These are phyloP conservation scores for Yamagishiella unicocca DNA, from an alignment of 139 green algal genomes.

Conservation along the genomic window DNA sequence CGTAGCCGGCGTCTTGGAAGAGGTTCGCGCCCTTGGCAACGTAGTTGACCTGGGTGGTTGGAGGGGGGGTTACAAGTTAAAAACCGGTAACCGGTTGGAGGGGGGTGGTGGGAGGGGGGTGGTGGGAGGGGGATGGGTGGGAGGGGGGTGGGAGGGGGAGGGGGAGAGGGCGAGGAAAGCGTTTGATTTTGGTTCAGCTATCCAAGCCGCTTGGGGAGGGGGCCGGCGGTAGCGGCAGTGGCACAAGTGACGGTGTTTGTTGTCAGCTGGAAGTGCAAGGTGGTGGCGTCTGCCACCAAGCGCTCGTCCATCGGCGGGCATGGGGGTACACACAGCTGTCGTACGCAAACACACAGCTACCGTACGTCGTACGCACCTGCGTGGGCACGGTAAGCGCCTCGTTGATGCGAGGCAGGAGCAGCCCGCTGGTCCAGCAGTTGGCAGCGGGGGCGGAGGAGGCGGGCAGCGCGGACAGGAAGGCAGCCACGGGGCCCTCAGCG, in stretches of 20 bases:
- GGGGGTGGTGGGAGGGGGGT: background rate
- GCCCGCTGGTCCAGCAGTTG: slow-evolving; percentile 46
- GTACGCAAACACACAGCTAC: background rate
- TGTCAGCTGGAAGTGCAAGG: too few relatives aligned
- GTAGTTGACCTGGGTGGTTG: slow-evolving; percentile 99
- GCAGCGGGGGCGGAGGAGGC: background rate
- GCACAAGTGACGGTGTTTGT: too few relatives aligned
- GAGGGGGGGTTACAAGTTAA: too few relatives aligned
- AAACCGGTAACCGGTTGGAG: background rate
- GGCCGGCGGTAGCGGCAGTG: too few relatives aligned
- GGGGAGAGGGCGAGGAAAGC: background rate
- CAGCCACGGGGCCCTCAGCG: slow-evolving; percentile 65
- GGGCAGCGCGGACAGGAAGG: slow-evolving; percentile 90
- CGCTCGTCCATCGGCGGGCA: too few relatives aligned
- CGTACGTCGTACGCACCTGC: slow-evolving; percentile 81
- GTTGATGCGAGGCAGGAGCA: slow-evolving; percentile 75
- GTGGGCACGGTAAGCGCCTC: slow-evolving; percentile 96
- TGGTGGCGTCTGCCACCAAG: too few relatives aligned
- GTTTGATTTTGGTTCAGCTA: too few relatives aligned
- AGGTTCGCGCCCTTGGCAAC: slow-evolving; percentile 98
- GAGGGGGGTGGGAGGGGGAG: background rate
- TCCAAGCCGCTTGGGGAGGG: too few relatives aligned
- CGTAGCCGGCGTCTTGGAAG: slow-evolving; percentile 94
- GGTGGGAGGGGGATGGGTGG: background rate
- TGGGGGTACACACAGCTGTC: too few relatives aligned